Evolutionary conservation across 2,329 filamentous ascomycete species (phyloP).

Genomic region (Ceratocystis colombiana): DNA sequence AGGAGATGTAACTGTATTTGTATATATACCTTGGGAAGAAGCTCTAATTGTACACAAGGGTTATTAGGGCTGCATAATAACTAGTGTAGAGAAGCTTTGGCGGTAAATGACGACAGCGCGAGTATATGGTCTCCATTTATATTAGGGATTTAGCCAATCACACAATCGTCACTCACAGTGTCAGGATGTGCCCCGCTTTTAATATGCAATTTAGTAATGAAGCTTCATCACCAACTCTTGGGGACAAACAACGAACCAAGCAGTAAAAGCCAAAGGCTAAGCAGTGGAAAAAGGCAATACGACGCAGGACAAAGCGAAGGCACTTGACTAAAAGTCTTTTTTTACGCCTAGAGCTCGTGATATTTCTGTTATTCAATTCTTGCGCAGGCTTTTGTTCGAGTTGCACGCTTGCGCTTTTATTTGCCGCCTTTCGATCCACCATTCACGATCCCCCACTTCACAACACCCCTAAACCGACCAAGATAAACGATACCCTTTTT

Average conservation of each 20-base stretch:
- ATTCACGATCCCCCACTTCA: constrained; percentile 11
- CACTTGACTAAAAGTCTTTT: not conserved
- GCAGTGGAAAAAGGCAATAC: not conserved
- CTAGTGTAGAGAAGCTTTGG: constrained; percentile 1
- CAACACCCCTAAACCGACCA: not conserved
- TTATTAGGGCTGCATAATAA: not conserved
- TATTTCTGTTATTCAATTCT: not conserved
- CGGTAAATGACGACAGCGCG: constrained; percentile 3
- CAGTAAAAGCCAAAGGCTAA: not conserved
- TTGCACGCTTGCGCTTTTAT: not conserved
- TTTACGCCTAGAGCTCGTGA: not conserved
- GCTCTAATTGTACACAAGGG: too few species aligned
- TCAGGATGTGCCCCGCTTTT: not conserved
- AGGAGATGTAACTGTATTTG: constrained; percentile 5
- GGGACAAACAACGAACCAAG: not conserved
- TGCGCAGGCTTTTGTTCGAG: constrained; percentile 1
- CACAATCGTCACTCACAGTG: not conserved
- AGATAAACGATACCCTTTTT: not conserved
- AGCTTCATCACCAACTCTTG: constrained; percentile 11
- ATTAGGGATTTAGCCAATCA: not conserved
- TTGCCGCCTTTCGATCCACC: not conserved
- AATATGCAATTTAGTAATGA: not conserved
- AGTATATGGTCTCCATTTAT: not conserved
- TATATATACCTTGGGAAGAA: not conserved
- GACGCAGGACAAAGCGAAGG: not conserved